Evolutionary conservation across 495 filamentous ascomycete genomes (phyloP), one percentile per base, ranked within the genome.

Genomic region (Penicillium coprophilum): DNA sequence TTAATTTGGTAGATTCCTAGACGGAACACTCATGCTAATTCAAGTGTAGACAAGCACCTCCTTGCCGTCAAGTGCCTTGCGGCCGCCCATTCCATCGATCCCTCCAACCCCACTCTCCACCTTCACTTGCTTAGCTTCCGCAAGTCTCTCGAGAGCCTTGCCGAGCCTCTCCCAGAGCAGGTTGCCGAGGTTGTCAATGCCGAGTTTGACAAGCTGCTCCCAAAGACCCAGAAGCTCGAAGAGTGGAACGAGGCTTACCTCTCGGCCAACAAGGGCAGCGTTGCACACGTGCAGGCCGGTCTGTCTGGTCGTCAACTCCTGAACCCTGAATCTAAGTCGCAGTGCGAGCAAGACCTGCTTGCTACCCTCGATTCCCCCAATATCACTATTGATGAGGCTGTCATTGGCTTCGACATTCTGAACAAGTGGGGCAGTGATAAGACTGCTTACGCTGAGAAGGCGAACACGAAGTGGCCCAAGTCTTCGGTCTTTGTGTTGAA

Each of bases 31-130:
- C 20, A 38, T 55, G 23, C 52, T 53, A 58, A 73, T 74, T 11
- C 38, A 15, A n/a, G 39, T 30, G 44, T 60, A 97, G 91, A 81
- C 68, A 95, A 94, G 76, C 85, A 87, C 58, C 74, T 92, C 12
- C 84, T 93, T 47, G 94, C 95, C 9, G 75, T 97, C 55, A 91
- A 89, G 63, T 96, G 90, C 68, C 80, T 97, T 41, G 79, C 87
- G 32, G 89, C 89, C 21, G 87, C 90, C 28, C 74, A 81, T 40
- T 72, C 81, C 9, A 73, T 96, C 31, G 84, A 92, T 56, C 72
- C 85, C 6, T 81, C 87, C 24, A 77, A 94, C 65, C 83, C 91
- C n/a, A 83, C 79, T 48, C 80, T 92, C 20, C 88, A 93, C 70
- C 84, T 92, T 60, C 90, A 96, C 65, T 75, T 82, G 27, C 67